Base-by-base conservation (phyloP, 148 eudicot genomes). In the Amaranthus cruentus region DNA sequence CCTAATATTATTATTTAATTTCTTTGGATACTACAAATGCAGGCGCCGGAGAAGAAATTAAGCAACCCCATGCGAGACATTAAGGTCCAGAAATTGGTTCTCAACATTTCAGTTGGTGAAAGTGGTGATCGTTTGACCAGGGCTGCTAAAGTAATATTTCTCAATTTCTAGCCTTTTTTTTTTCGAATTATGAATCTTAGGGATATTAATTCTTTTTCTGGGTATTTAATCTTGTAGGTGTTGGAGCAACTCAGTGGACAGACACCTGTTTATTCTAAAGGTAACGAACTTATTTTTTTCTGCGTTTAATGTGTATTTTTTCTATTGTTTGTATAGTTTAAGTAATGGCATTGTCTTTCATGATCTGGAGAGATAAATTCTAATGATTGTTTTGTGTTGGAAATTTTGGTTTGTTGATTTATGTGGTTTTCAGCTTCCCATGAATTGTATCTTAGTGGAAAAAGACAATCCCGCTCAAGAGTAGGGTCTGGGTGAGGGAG, bases 181-280 rank as follows among this genome's bases (percentile, higher is more conserved):
- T 63, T 14, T 14, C 38, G 21, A 53, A 13, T 9, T 44, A 7
- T 9, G 5, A 11, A 28, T 54, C 2, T 10, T 28, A 28, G 38
- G 38, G 38, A 28, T 28, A 28, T 28, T 6, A 4, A 4, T 57
- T 51, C 65, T 28, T 58, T 53, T 13, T 46, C 43, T 38, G 62
- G 9, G 4, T 6, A n/a, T 48, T 28, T 28, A 28, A 1, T 69
- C 7, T 13, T 64, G 7, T 52, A 87, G 91, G 94, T 89, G 66
- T 76, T 89, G 83, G 93, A 89, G 69, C 93, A 89, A 78, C 91
- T 89, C 71, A 84, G 89, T 81, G 93, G 93, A 7, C 93, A 89
- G 53, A 66, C 86, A 51, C 93, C 93, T 71, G 91, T 89, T 70
- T 89, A 79, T 84, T 89, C 93, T 63, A 89, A 89, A 77, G 93